Base-by-base conservation (phyloP, 2,329 filamentous ascomycete genomes). In the Tolypocladium cylindrosporum region DNA sequence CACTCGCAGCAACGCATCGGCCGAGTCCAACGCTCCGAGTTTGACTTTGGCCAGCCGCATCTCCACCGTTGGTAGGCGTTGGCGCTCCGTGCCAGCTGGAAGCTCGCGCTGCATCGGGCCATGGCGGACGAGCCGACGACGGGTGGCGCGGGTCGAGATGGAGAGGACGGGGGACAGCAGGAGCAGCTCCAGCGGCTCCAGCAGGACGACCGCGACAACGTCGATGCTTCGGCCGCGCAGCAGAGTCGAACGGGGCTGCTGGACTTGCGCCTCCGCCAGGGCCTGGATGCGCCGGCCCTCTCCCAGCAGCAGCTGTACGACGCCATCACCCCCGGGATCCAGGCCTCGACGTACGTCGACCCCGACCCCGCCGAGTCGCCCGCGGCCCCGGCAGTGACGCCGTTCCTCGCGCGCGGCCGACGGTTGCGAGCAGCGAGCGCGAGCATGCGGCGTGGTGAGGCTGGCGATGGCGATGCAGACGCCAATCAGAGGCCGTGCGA, bases 271-370 rank as follows among this genome's bases (percentile, higher is more conserved):
- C 9, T 4, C 41, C 21, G 4, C 21, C 21, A 24, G 8, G 8
- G 8, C 43, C 21, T 4, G 2, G 11, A 4, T 4, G 13, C 34
- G 6, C 31, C 40, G 2, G 13, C 16, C 4, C 43, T 31, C n/a
- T 21, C 14, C 10, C 55, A 42, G 40, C 48, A 52, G 50, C 55
- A 24, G 37, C 43, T 51, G 19, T 39, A 54, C 53, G 62, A 66
- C 58, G 65, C 66, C 42, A 64, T 65, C 55, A 67, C 66, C 13
- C 66, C 66, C n/a, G 66, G 65, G 27, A 67, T 67, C 55, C 58
- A 65, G 42, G 63, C 61, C 24, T 57, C 54, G 41, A 67, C 66
- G 13, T 67, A 67, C 61, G 56, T 60, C 50, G 58, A 63, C 58
- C 60, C 61, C 21, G 31, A 31, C 13, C 45, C 55, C 10, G 13